Evolutionary conservation across 148 eudicot species (phyloP).

Genomic region (Limonium bicolor): DNA sequence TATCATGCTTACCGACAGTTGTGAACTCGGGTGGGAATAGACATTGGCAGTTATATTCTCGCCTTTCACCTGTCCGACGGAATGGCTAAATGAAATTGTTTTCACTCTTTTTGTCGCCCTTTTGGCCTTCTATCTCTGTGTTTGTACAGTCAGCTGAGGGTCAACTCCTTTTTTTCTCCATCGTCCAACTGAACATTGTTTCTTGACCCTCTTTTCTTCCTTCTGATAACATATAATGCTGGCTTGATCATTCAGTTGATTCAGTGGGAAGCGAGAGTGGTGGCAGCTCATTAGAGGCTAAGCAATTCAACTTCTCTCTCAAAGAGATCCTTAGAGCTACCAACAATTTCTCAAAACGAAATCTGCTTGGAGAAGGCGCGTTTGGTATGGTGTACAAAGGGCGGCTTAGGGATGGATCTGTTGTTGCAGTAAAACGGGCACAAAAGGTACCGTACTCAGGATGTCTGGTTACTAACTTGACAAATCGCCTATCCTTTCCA

Average conservation of each 20-base stretch:
- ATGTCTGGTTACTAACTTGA: neutral
- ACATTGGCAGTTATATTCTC: neutral
- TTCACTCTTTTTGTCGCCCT: neutral
- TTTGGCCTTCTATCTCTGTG: neutral
- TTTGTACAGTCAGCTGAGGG: too few species aligned
- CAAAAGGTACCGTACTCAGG: conserved; percentile 23
- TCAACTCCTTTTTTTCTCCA: too few species aligned
- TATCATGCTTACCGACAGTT: neutral
- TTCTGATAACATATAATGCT: neutral
- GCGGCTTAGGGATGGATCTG: conserved; percentile 35
- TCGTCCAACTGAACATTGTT: neutral
- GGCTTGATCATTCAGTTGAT: conserved; percentile 11
- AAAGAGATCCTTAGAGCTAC: conserved; percentile 47
- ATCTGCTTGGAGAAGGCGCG: conserved; percentile 54
- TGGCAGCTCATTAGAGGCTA: conserved; percentile 7
- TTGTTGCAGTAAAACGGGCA: conserved; percentile 62
- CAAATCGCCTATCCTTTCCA: too few species aligned
- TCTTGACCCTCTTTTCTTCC: neutral
- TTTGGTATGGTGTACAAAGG: conserved; percentile 61
- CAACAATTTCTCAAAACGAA: conserved; percentile 32
- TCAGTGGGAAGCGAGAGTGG: conserved; percentile 32
- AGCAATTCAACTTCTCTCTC: conserved; percentile 21
- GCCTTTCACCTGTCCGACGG: neutral
- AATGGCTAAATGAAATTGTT: neutral
- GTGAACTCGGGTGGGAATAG: neutral